A percentile compares a stretch with the other conserved stretches of the same genome.
Evolutionary conservation across 2,329 filamentous ascomycete genomes (phyloP).

Genomic region (Claviceps humidiphila): DNA sequence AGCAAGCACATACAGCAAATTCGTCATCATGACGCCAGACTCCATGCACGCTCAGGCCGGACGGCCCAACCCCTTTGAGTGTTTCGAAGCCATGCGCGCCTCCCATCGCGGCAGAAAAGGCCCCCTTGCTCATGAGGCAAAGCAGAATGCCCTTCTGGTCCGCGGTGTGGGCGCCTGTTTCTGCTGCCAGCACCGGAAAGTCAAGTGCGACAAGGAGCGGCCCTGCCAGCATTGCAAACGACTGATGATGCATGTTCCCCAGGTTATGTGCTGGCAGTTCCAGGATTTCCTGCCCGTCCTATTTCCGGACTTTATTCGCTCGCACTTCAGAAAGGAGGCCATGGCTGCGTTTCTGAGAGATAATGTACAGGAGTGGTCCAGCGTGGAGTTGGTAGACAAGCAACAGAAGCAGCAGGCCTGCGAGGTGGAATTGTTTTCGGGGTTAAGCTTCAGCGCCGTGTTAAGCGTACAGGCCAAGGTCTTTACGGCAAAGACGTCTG

Average conservation of each 20-base stretch:
- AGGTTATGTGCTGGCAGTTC: conserved; percentile 47
- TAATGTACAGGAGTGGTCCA: conserved; percentile 34
- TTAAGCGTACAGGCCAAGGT: conserved; percentile 37
- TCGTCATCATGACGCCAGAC: conserved; percentile 42
- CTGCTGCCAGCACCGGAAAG: conserved; percentile 46
- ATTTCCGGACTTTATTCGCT: conserved; percentile 38
- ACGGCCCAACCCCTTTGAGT: conserved; percentile 39
- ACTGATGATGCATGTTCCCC: conserved; percentile 34
- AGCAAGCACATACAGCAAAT: conserved; percentile 24
- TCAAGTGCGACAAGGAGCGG: conserved; percentile 41
- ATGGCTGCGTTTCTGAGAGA: conserved; percentile 34
- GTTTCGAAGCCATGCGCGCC: conserved; percentile 38
- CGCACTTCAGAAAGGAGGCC: conserved; percentile 36
- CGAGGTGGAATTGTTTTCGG: conserved; percentile 35
- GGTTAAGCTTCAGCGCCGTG: conserved; percentile 28
- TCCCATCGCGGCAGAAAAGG: conserved; percentile 44
- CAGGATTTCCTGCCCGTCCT: conserved; percentile 38
- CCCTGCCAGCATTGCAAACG: conserved; percentile 45
- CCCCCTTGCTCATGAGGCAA: conserved; percentile 38
- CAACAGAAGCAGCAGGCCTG: conserved; percentile 15
- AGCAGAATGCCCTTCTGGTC: conserved; percentile 40
- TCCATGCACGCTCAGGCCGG: conserved; percentile 38
- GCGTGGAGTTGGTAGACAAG: conserved; percentile 24
- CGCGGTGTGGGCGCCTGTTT: conserved; percentile 43
- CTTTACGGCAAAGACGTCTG: conserved; percentile 34